phyloP scores from a whole-genome alignment of 148 eudicot genomes.

The Rhododendron williamsianum region DNA sequence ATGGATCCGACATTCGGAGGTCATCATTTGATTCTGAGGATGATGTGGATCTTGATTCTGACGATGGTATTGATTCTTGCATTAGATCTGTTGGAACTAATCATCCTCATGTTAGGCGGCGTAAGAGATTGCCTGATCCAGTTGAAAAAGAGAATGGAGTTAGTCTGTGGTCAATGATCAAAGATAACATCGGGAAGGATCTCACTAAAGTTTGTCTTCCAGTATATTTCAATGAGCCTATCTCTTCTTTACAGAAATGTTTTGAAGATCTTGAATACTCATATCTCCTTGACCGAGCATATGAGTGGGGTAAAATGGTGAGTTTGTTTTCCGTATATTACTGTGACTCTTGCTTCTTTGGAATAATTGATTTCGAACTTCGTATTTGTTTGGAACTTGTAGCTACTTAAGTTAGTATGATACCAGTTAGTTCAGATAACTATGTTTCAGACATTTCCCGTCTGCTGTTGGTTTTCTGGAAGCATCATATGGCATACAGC shows the following conservation, averaged over 20 bases:
- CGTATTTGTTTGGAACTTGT: neutral
- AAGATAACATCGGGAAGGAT: conserved; percentile 33
- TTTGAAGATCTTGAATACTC: conserved; percentile 33
- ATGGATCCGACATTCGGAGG: conserved; percentile 17
- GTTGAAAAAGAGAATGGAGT: conserved; percentile 28
- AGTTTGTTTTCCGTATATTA: neutral
- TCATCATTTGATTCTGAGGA: conserved; percentile 27
- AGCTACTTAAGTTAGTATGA: neutral
- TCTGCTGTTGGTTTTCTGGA: neutral
- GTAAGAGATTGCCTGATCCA: conserved; percentile 29
- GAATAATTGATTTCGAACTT: neutral
- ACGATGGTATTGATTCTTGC: conserved; percentile 10
- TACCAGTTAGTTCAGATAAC: neutral
- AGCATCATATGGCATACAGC: conserved; percentile 1
- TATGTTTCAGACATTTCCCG: neutral
- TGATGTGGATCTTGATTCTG: conserved; percentile 19
- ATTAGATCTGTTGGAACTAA: conserved; percentile 9
- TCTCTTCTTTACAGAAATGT: conserved; percentile 30
- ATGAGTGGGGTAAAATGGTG: conserved; percentile 30
- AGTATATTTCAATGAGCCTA: conserved; percentile 32
- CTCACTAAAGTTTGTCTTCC: conserved; percentile 33
- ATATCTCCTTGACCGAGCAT: conserved; percentile 29
- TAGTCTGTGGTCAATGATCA: conserved; percentile 31
- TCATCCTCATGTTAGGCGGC: conserved; percentile 21
- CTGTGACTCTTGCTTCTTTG: neutral